These are phyloP conservation scores for Boletus rufocinnamomeus DNA, from an alignment of 768 basidiomycete genomes.

Conservation along the genomic window DNA sequence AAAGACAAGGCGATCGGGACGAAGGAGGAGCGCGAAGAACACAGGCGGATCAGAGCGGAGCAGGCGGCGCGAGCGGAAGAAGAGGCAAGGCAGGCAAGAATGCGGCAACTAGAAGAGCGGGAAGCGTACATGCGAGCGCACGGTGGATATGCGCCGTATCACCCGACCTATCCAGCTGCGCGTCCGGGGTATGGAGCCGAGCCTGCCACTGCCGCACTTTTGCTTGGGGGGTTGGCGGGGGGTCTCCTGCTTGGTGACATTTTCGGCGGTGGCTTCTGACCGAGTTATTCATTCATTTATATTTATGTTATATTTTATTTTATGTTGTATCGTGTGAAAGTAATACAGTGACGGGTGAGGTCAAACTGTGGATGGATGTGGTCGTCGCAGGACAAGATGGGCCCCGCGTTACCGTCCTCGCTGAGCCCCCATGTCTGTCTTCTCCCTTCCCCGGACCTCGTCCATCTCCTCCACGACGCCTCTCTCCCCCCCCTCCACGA, in stretches of 20 bases:
- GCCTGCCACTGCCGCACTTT: constrained; percentile 6
- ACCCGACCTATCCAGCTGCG: constrained; percentile 19
- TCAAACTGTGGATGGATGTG: not conserved
- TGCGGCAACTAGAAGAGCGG: constrained; percentile 30
- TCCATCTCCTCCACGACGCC: constrained; percentile 54
- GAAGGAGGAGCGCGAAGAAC: constrained; percentile 61
- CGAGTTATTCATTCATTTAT: constrained; percentile 19
- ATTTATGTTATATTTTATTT: not conserved
- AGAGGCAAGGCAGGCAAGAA: constrained; percentile 18
- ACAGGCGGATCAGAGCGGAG: constrained; percentile 36
- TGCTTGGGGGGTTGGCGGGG: constrained; percentile 50
- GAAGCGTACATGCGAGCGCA: constrained; percentile 39
- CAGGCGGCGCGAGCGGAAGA: constrained; percentile 30
- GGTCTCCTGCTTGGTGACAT: constrained; percentile 51
- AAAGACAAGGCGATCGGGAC: constrained; percentile 67
- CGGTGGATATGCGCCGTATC: constrained; percentile 34
- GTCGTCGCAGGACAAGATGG: constrained; percentile 36
- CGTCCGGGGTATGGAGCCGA: not conserved
- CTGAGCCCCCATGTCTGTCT: constrained; percentile 83
- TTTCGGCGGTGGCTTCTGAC: constrained; percentile 42
- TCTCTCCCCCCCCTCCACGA: constrained; percentile 69
- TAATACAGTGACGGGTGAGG: not conserved
- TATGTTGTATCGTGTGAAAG: constrained; percentile 9
- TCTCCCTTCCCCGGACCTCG: constrained; percentile 69
- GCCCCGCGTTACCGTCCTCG: constrained; percentile 64